These are phyloP conservation scores for Scutellaria baicalensis DNA, from an alignment of 257 asterid species.

Conservation along the genomic window DNA sequence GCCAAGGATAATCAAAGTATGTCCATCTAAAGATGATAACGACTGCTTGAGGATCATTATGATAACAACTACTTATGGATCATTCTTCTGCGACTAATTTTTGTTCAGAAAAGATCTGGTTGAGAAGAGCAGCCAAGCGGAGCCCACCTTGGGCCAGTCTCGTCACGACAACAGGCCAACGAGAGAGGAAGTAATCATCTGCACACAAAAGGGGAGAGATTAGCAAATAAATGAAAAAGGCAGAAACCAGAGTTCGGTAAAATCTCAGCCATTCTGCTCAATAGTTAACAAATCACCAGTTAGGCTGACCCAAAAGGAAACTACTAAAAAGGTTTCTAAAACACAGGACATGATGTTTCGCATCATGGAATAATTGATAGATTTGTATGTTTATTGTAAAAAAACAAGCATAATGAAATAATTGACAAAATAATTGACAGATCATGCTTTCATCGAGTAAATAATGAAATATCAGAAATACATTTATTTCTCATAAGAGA, in stretches of 20 bases:
- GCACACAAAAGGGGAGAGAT: background rate
- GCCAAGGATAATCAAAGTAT: slow-evolving; percentile 1
- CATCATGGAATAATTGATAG: no score
- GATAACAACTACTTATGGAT: slow-evolving; percentile 14
- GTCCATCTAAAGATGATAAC: background rate
- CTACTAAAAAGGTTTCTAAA: no score
- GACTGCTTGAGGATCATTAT: slow-evolving; percentile 24
- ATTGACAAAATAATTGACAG: no score
- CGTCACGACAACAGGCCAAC: slow-evolving; percentile 79
- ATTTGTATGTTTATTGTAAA: no score
- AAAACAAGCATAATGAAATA: no score
- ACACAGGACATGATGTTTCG: no score
- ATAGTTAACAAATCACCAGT: no score
- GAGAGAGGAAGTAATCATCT: slow-evolving; percentile 81
- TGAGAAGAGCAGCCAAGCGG: slow-evolving; percentile 84
- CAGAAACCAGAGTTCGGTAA: background rate
- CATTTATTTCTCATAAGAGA: background rate
- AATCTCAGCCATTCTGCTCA: no score
- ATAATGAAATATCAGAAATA: background rate
- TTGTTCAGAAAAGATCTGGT: slow-evolving; percentile 42
- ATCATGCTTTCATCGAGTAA: no score
- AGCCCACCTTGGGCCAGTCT: slow-evolving; percentile 72
- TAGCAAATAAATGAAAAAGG: background rate
- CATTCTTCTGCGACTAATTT: slow-evolving; percentile 44
- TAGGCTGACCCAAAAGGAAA: no score